phyloP scores from a whole-genome alignment of 73 alveolate species.

The Chromera velia region DNA sequence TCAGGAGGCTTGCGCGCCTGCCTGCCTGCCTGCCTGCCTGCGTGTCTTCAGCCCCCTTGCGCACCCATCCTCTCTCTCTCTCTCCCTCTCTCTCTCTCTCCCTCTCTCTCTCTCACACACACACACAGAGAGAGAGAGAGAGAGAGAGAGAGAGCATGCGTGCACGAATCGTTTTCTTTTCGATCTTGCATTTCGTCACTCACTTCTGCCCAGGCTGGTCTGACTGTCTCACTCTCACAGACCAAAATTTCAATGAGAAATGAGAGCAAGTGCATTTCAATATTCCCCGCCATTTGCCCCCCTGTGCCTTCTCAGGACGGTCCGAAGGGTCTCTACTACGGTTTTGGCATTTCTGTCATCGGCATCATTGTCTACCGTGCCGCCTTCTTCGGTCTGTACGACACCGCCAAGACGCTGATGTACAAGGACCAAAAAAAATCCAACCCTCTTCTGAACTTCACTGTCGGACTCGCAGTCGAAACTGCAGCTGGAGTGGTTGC shows the following conservation, averaged over 20 bases:
- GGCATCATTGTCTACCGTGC: constrained; percentile 84
- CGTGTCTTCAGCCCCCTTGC: too few species aligned
- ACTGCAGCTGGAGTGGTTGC: constrained; percentile 66
- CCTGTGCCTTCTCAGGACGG: constrained; percentile 56
- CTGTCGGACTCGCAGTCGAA: constrained; percentile 69
- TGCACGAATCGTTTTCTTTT: too few species aligned
- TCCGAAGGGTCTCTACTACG: constrained; percentile 74
- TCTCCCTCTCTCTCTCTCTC: too few species aligned
- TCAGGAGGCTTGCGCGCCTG: too few species aligned
- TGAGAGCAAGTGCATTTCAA: too few species aligned
- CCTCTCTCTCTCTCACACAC: too few species aligned
- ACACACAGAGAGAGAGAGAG: not conserved
- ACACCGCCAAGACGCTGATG: constrained; percentile 69
- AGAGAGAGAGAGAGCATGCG: too few species aligned
- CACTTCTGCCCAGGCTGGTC: constrained; percentile 5
- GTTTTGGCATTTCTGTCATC: constrained; percentile 78
- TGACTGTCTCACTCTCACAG: too few species aligned
- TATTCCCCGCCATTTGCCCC: too few species aligned
- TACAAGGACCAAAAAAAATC: constrained; percentile 49
- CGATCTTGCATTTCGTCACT: not conserved
- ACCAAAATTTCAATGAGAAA: too few species aligned
- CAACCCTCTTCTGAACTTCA: constrained; percentile 58
- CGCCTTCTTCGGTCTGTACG: constrained; percentile 81
- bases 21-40: too few species aligned
- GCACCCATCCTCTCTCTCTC: too few species aligned